phyloP scores from a whole-genome alignment of 371 early-diverging fungal genomes.

The Mucor irregularis region DNA sequence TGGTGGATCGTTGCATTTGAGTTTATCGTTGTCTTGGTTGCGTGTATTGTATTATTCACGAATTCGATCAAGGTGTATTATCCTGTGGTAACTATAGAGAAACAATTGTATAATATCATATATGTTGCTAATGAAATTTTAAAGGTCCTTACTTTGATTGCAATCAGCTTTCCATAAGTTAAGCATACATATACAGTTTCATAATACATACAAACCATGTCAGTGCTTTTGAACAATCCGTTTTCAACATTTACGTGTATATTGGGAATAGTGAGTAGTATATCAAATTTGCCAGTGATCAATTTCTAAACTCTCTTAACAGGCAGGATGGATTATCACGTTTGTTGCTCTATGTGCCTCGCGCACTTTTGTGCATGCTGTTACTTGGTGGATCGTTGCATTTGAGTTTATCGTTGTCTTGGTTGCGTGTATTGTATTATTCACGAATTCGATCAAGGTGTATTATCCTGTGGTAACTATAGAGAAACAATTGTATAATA shows the following conservation, averaged over 20 bases:
- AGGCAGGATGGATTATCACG: constrained; percentile 45
- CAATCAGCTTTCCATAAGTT: constrained; percentile 34
- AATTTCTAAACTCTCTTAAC: neutral
- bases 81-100: constrained; percentile 26
- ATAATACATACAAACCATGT: too few relatives aligned
- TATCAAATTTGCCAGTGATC: neutral
- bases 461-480: constrained; percentile 36
- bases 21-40: constrained; percentile 21
- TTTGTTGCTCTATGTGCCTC: constrained; percentile 43
- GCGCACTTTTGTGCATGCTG: constrained; percentile 5
- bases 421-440: constrained; percentile 24
- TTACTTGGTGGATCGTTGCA: constrained; percentile 42
- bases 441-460: constrained; percentile 17
- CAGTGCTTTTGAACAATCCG: too few relatives aligned
- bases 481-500: neutral
- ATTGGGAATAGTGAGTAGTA: too few relatives aligned
- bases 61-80: constrained; percentile 11
- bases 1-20: constrained; percentile 43
- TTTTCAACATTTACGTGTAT: too few relatives aligned
- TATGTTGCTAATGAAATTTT: neutral
- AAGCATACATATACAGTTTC: too few relatives aligned
- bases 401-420: constrained; percentile 28
- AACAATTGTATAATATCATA: neutral
- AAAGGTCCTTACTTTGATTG: constrained; percentile 33
- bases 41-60: constrained; percentile 23